Conservation (phyloP, 2,329 filamentous ascomycete genomes). For the Colletotrichum sp. region DNA sequence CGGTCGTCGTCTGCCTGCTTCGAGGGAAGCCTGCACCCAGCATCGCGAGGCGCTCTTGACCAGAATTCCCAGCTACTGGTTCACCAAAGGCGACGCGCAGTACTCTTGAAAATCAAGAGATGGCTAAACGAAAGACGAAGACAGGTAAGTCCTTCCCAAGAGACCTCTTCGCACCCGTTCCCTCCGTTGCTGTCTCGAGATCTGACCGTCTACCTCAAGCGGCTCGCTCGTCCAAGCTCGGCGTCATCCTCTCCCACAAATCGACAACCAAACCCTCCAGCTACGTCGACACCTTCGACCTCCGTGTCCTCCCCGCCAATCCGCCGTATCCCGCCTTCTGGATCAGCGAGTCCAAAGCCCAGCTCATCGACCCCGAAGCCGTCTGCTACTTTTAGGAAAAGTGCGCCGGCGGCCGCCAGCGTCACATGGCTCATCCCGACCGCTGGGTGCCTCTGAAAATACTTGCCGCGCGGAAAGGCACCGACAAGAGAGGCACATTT, state of each 20-base stretch:
- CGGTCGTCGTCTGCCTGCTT: neutral
- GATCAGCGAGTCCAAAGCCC: neutral
- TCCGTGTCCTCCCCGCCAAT: neutral
- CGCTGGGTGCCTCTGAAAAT: neutral
- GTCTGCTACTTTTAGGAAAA: neutral
- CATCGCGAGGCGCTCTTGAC: neutral
- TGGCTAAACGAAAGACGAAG: neutral
- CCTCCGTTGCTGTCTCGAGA: neutral
- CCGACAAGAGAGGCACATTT: neutral
- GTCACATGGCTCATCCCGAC: neutral
- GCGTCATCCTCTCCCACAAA: neutral
- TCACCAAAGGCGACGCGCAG: neutral
- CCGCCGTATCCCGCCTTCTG: neutral
- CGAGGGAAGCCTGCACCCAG: neutral
- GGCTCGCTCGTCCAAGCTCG: neutral
- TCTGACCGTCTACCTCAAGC: neutral
- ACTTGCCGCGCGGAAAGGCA: neutral
- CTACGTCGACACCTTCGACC: neutral
- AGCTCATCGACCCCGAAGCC: neutral
- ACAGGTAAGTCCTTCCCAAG: neutral
- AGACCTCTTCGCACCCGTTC: neutral
- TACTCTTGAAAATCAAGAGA: neutral
- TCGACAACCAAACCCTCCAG: neutral
- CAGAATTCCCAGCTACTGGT: neutral
- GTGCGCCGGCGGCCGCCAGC: neutral